These are phyloP conservation scores for Cinchona pubescens DNA, from an alignment of 257 asterid species.

Conservation along the genomic window DNA sequence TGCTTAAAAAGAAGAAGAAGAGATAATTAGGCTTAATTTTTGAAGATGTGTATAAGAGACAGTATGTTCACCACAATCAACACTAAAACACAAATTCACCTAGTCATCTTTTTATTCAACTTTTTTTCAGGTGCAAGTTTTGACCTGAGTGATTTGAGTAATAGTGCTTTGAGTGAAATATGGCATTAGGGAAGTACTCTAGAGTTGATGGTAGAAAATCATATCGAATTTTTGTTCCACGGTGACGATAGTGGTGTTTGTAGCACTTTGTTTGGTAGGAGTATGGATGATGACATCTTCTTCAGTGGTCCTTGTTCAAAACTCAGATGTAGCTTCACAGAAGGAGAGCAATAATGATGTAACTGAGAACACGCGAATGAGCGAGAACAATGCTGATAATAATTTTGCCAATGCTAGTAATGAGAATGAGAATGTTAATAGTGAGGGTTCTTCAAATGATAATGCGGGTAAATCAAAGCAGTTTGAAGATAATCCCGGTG, in stretches of 20 bases:
- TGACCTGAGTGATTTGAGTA: slow-evolving; percentile 20
- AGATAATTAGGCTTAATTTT: not conserved
- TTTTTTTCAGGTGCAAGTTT: slow-evolving; percentile 33
- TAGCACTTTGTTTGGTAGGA: slow-evolving; percentile 87
- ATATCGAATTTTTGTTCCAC: slow-evolving; percentile 69
- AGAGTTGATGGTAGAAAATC: slow-evolving; percentile 88
- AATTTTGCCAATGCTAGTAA: slow-evolving; percentile 27
- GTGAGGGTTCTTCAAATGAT: slow-evolving; percentile 36
- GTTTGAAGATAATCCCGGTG: slow-evolving; percentile 85
- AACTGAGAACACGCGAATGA: slow-evolving; percentile 34
- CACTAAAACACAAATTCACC: not conserved
- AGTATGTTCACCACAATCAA: not conserved
- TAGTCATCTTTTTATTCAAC: not conserved
- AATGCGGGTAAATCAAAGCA: slow-evolving; percentile 63
- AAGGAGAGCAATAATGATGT: slow-evolving; percentile 56
- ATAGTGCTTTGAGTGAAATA: slow-evolving; percentile 21
- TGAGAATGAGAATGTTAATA: slow-evolving; percentile 26
- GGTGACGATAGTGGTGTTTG: slow-evolving; percentile 68
- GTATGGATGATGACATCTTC: slow-evolving; percentile 96
- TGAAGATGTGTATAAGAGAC: not conserved
- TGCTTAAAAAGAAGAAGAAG: not conserved
- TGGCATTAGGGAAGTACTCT: slow-evolving; percentile 89
- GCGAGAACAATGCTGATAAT: slow-evolving; percentile 40
- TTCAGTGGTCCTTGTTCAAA: slow-evolving; percentile 70
- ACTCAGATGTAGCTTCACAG: slow-evolving; percentile 40